phyloP scores from a whole-genome alignment of 2,329 filamentous ascomycete species.

The Colletotrichum nymphaeae region DNA sequence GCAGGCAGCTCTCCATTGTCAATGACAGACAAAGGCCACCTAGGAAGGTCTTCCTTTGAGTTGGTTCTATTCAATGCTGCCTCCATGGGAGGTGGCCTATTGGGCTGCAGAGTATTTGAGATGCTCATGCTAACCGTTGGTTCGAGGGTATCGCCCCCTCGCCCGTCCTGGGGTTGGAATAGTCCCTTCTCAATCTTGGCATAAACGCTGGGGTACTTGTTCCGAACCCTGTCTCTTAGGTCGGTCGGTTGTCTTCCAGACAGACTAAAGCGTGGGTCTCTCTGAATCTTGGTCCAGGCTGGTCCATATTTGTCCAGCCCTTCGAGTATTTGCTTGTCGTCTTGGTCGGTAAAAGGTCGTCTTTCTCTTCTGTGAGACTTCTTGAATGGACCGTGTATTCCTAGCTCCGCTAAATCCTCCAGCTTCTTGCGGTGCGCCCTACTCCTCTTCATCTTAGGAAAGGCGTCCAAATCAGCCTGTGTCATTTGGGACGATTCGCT shows the following conservation, averaged over 20 bases:
- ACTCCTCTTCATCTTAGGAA: conserved; percentile 59
- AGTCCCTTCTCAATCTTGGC: conserved; percentile 66
- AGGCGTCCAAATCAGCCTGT: conserved; percentile 48
- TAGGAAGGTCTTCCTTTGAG: conserved; percentile 60
- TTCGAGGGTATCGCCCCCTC: conserved; percentile 58
- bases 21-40: conserved; percentile 52
- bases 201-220: conserved; percentile 71
- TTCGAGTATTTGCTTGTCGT: conserved; percentile 71
- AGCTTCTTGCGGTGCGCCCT: conserved; percentile 67
- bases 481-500: conserved; percentile 37
- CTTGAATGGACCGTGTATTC: conserved; percentile 72
- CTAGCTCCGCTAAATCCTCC: conserved; percentile 66
- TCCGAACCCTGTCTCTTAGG: conserved; percentile 71
- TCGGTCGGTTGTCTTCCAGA: conserved; percentile 71
- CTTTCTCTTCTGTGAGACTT: conserved; percentile 70
- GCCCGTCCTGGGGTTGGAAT: conserved; percentile 56
- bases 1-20: conserved; percentile 43
- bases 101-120: conserved; percentile 55
- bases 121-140: conserved; percentile 63
- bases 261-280: conserved; percentile 68
- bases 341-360: conserved; percentile 70
- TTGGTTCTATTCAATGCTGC: conserved; percentile 52
- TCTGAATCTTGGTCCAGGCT: conserved; percentile 74
- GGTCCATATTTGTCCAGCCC: conserved; percentile 71
- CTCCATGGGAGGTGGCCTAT: conserved; percentile 51